Evolutionary conservation across 495 filamentous ascomycete species (phyloP).

Genomic region (Polyplosphaeria fusca): DNA sequence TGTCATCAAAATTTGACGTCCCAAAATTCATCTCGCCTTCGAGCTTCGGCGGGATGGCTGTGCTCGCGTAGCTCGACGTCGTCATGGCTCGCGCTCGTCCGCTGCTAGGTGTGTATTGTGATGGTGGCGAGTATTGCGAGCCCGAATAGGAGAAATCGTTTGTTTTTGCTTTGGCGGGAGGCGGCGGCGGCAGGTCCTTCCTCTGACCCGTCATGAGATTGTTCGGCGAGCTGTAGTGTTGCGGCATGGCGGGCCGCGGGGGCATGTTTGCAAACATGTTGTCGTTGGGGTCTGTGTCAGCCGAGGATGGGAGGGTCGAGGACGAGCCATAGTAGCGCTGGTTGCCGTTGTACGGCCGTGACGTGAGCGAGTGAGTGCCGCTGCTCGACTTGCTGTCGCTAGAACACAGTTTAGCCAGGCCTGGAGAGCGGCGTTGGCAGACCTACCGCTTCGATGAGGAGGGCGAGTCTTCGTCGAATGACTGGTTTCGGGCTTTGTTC

Average conservation of each 20-base stretch:
- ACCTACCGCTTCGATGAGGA: slow-evolving; percentile 29
- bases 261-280: slow-evolving; percentile 27
- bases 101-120: not conserved
- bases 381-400: slow-evolving; percentile 34
- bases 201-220: not conserved
- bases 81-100: slow-evolving; percentile 34
- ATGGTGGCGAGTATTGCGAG: not conserved
- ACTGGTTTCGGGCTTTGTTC: slow-evolving; percentile 29
- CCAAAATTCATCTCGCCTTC: slow-evolving; percentile 33
- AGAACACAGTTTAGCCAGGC: slow-evolving; percentile 10
- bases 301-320: slow-evolving; percentile 33
- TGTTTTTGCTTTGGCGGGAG: slow-evolving; percentile 3
- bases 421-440: not conserved
- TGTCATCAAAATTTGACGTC: slow-evolving; percentile 34
- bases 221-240: slow-evolving; percentile 14
- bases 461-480: slow-evolving; percentile 30
- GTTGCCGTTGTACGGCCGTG: slow-evolving; percentile 21
- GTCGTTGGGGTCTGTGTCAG: slow-evolving; percentile 25
- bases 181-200: slow-evolving; percentile 13
- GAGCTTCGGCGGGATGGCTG: slow-evolving; percentile 39
- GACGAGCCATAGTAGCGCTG: slow-evolving; percentile 26
- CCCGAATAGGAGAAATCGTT: not conserved
- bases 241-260: slow-evolving; percentile 5
- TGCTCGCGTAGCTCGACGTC: slow-evolving; percentile 44
- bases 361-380: slow-evolving; percentile 18